Evolutionary conservation across 345 rosid genomes (phyloP), one percentile per base, ranked within the genome.

Genomic region (Angophora floribunda): DNA sequence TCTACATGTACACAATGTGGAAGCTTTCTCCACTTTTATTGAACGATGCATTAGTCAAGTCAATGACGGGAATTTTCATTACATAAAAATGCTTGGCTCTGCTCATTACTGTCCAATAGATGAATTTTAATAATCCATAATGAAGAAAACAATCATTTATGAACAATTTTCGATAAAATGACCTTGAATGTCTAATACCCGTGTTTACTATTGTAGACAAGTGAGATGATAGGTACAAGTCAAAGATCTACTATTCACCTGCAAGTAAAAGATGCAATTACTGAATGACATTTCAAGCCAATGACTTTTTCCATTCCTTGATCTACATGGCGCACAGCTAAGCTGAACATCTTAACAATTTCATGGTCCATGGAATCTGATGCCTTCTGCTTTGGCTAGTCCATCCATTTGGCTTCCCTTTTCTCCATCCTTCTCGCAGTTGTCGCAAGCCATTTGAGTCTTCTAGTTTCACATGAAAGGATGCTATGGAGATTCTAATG

Each of bases 1-100:
- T 59, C 13, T 10, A 59, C 14, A 11, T 59, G 65, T 59, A 24
- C 5, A 59, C 11, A 13, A 59, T 59, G n/a, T 2, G 65, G 30
- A 26, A 59, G 65, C 30, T 1, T 24, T 2, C 65, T 59, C 13
- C 14, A 24, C 30, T 26, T 59, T 59, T 59, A 30, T 59, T 26
- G 14, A 0, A 59, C 4, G 30, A 4, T 30, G 12, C 26, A 26
- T 59, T 5, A 0, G 15, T 59, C 30, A 59, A 59, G 67, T 26
- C 7, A 26, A 5, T 11, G 30, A 30, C 1, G 0, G 67, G 30
- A 59, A 59, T 0, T 59, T 26, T 59, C 30, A 26, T 11, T 11
- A 26, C 30, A 59, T 11, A 59, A 6, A 59, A 26, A 59, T 11
- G 6, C 0, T 2, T 26, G 30, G 67, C 15, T 5, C 2, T 0